phyloP scores from a whole-genome alignment of 495 filamentous ascomycete species.

The Neurospora sp. region DNA sequence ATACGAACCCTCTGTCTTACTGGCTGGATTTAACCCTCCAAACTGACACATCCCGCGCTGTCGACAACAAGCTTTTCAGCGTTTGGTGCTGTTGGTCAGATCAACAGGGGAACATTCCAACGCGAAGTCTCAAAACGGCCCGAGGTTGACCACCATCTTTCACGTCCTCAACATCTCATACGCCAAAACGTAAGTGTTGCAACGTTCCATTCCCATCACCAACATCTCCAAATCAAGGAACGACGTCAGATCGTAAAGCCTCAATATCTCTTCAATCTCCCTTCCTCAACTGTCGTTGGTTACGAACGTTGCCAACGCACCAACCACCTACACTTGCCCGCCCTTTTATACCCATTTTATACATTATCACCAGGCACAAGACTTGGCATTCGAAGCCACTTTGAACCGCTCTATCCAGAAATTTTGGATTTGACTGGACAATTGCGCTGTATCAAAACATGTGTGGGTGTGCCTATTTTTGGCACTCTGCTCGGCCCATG shows the following conservation, averaged over 20 bases:
- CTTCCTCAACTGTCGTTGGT: background rate
- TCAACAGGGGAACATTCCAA: background rate
- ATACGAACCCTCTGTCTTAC: too few relatives aligned
- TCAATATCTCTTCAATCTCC: background rate
- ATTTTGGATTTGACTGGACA: background rate
- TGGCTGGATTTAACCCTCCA: too few relatives aligned
- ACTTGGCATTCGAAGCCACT: background rate
- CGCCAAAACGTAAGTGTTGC: background rate
- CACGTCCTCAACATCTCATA: background rate
- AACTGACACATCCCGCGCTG: background rate
- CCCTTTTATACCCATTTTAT: background rate
- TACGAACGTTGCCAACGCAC: background rate
- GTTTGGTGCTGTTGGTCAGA: background rate
- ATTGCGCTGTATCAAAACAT: background rate
- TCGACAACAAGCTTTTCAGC: background rate
- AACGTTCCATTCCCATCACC: background rate
- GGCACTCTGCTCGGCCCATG: background rate
- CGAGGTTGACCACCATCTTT: background rate
- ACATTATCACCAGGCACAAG: background rate
- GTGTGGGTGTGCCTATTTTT: background rate
- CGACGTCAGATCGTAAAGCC: background rate
- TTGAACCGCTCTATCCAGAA: background rate
- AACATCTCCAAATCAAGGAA: background rate
- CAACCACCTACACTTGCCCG: background rate
- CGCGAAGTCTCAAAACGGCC: background rate